Conservation (phyloP, 2,329 filamentous ascomycete genomes). For the Aureobasidium sp. region DNA sequence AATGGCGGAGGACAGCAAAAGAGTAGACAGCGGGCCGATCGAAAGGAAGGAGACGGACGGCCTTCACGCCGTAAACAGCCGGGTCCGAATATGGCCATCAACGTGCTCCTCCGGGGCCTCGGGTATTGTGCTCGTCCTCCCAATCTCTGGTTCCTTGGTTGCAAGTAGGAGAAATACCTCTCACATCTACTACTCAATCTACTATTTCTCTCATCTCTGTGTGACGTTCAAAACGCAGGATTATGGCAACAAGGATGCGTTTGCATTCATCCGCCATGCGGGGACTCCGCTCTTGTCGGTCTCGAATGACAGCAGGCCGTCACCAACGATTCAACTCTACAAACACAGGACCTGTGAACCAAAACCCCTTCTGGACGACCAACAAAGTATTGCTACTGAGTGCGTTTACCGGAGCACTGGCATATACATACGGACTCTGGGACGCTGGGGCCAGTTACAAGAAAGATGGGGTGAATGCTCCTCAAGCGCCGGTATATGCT, state of each 20-base stretch:
- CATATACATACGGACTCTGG: slow-evolving; percentile 42
- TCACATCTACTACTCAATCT: background rate
- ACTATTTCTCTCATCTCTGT: background rate
- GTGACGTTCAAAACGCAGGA: background rate
- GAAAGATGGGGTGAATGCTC: slow-evolving; percentile 13
- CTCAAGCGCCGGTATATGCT: slow-evolving; percentile 37
- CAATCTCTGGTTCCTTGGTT: background rate
- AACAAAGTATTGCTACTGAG: slow-evolving; percentile 40
- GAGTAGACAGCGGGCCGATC: no score
- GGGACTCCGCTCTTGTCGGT: slow-evolving; percentile 4
- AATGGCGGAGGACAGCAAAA: no score
- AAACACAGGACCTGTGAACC: background rate
- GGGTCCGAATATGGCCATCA: background rate
- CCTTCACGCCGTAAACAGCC: no score
- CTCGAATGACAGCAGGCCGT: background rate
- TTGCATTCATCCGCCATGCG: background rate
- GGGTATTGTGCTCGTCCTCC: background rate
- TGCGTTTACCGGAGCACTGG: slow-evolving; percentile 41
- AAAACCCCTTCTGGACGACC: slow-evolving; percentile 36
- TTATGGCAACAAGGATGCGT: background rate
- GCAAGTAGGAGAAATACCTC: background rate
- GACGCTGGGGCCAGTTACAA: slow-evolving; percentile 20
- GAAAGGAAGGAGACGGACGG: no score
- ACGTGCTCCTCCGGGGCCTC: slow-evolving; percentile 8
- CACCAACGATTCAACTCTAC: slow-evolving; percentile 3